Base-by-base conservation (phyloP, 148 eudicot species). In the Silene latifolia region DNA sequence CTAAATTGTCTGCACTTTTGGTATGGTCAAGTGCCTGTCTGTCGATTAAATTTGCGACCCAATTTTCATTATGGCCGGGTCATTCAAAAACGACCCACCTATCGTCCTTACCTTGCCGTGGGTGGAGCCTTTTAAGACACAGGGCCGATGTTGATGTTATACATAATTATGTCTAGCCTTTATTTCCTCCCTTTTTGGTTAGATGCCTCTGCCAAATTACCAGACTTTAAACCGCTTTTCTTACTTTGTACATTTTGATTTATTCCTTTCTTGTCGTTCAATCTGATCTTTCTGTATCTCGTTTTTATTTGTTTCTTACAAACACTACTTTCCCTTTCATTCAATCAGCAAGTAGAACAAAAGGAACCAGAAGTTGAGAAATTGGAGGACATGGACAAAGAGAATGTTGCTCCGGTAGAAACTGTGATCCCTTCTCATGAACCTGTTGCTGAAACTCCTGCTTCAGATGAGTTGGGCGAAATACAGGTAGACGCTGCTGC, bases 261-360 rank as follows among this genome's bases (percentile, higher is more conserved):
- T 73, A 77, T 81, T 73, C 80, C 46, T 81, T 77, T n/a, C 83
- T 81, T 81, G 80, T 69, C 23, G 7, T 48, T 42, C 59, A 81
- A 69, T 67, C 47, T 27, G 77, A 69, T 67, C 47, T 27, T 77
- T 69, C 74, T 21, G 21, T 3, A 66, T 46, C 44, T 2, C 24
- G 23, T 19, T 25, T 15, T 72, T 51, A 51, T 12, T 15, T 39
- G 13, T 35, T 27, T 46, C 65, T 47, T 42, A 72, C 58, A 19
- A 29, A 46, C 62, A 64, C 18, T 10, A 21, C 51, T 27, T 63
- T 59, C 71, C 11, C 4, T 29, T 14, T 57, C 2, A 19, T 57
- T 75, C 48, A 56, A 29, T 81, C 86, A 85, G 88, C 71, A 78
- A 79, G 84, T 72, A 35, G 85, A 85, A 63, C 78, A 83, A 65